Base-by-base conservation (phyloP, 306 rosid species). In the Rosa chinensis region DNA sequence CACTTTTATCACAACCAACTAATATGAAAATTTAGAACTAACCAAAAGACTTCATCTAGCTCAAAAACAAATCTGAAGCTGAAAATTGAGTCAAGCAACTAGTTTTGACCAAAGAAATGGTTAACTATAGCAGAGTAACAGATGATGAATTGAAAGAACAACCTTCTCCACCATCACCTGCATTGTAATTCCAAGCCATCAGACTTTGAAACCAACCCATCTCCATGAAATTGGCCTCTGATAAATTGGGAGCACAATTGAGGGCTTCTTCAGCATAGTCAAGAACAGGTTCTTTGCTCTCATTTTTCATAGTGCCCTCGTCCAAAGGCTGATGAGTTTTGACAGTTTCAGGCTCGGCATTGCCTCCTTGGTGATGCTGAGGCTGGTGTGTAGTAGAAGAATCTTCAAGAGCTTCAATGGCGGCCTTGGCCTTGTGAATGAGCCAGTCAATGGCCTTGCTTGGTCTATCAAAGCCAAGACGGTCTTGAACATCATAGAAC, bases 401-500 rank as follows among this genome's bases (percentile, higher is more conserved):
- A 13, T 28, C 40, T 10, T 39, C 47, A 2, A 82, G 81, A 0
- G 75, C 74, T 64, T 77, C 74, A 40, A 82, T 77, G 75, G 85
- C 21, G 10, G 28, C 17, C 55, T 72, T 77, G 28, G 85, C 70
- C 63, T 82, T 77, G n/a, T 71, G 44, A 2, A 82, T 77, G 56
- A 82, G 78, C 85, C 85, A 82, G 49, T 82, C 82, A 63, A 82
- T 72, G 68, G 75, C 82, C n/a, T 77, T 77, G 45, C 78, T 66
- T 16, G 82, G 85, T 45, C 72, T 67, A 43, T 64, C 71, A 35
- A 18, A 72, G 47, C 85, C 85, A 21, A 82, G 85, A 32, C 79
- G 85, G 67, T 82, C 85, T 77, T 82, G 85, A 13, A 82, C 55
- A 55, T 82, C 85, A 32, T 77, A 82, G 55, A 82, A 82, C 63